These are phyloP conservation scores for Amylostereum areolatum DNA, from an alignment of 1,284 basidiomycete genomes.

Conservation along the genomic window DNA sequence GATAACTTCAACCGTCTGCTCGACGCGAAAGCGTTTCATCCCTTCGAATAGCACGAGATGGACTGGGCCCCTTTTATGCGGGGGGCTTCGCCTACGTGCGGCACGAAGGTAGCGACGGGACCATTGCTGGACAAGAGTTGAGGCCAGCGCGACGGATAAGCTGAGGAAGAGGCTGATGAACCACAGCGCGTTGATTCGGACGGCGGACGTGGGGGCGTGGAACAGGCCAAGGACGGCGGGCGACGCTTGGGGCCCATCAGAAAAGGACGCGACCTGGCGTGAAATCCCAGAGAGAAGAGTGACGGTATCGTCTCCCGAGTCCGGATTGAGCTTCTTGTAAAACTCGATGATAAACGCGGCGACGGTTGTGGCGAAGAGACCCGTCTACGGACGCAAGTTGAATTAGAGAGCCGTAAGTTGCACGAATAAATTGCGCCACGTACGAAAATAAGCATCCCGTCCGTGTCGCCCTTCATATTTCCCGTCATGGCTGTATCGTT, in stretches of 20 bases:
- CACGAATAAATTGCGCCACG: background rate
- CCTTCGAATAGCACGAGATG: conserved; percentile 30
- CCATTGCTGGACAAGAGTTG: conserved; percentile 2
- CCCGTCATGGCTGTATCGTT: background rate
- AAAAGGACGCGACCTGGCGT: background rate
- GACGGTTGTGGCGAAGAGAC: background rate
- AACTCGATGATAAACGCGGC: background rate
- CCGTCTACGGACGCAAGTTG: background rate
- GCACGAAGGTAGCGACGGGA: conserved; percentile 16
- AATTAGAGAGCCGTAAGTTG: background rate
- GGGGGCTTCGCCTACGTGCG: conserved; percentile 24
- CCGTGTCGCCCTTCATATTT: background rate
- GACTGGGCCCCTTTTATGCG: conserved; percentile 32
- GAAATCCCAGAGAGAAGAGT: too few species aligned
- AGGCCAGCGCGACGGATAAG: background rate
- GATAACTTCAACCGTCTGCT: conserved; percentile 30
- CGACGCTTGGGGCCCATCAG: background rate
- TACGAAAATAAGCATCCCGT: background rate
- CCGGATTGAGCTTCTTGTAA: background rate
- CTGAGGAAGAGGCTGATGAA: background rate
- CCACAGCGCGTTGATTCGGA: background rate
- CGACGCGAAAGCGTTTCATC: conserved; percentile 29
- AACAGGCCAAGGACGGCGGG: background rate
- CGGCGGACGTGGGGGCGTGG: background rate
- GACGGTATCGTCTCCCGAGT: background rate